Conservation (phyloP, 495 filamentous ascomycete genomes). For the Penicillium desertorum region DNA sequence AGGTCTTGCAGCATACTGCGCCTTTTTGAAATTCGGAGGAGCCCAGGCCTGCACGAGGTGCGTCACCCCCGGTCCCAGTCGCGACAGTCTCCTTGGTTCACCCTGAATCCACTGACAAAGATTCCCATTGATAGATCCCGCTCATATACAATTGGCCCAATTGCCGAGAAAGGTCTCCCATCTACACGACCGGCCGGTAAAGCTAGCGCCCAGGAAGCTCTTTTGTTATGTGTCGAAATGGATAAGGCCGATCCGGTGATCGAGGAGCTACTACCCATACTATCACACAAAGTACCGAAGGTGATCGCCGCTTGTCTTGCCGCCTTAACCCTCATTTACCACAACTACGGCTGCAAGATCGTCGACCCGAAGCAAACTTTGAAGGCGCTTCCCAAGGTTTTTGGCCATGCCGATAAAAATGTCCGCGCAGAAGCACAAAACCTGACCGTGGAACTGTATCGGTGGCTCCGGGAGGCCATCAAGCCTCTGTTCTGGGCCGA, state of each 20-base stretch:
- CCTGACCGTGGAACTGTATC: slow-evolving; percentile 89
- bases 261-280: slow-evolving; percentile 81
- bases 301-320: slow-evolving; percentile 81
- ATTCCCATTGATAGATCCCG: slow-evolving; percentile 60
- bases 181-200: slow-evolving; percentile 87
- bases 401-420: slow-evolving; percentile 97
- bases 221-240: slow-evolving; percentile 86
- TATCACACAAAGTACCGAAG: slow-evolving; percentile 93
- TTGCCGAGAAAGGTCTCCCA: slow-evolving; percentile 89
- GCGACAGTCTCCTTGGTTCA: not conserved
- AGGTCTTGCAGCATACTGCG: slow-evolving; percentile 79
- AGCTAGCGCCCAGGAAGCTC: slow-evolving; percentile 77
- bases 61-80: slow-evolving; percentile 12
- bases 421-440: slow-evolving; percentile 93
- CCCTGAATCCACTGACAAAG: slow-evolving; percentile 11
- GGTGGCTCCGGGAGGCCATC: slow-evolving; percentile 97
- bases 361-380: slow-evolving; percentile 95
- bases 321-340: slow-evolving; percentile 78
- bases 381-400: slow-evolving; percentile 85
- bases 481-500: slow-evolving; percentile 98
- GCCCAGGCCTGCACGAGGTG: slow-evolving; percentile 72
- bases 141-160: slow-evolving; percentile 65
- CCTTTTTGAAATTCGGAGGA: slow-evolving; percentile 87
- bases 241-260: slow-evolving; percentile 84
- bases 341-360: slow-evolving; percentile 93